Percentiles rank a stretch among this genome's conserved stretches.
Evolutionary conservation across 768 basidiomycete genomes (phyloP).

Genomic region (Boletus patriciae): DNA sequence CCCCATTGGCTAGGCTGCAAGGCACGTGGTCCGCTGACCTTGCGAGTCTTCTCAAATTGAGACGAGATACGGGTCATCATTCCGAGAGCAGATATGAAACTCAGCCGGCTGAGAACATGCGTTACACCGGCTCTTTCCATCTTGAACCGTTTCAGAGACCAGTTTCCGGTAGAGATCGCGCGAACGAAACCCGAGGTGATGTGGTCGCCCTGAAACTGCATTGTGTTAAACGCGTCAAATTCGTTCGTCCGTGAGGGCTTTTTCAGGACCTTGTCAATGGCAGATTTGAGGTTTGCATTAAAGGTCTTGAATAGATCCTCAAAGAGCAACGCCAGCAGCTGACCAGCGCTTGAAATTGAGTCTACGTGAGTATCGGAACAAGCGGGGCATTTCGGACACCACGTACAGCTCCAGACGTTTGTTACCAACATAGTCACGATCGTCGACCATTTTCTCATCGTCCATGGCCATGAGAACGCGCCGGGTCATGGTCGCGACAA

Average conservation of each 20-base stretch:
- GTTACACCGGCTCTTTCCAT: constrained; percentile 99
- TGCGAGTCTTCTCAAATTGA: constrained; percentile 98
- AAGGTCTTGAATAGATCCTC: constrained; percentile 99
- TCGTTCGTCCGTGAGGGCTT: constrained; percentile 93
- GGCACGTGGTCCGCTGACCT: constrained; percentile 96
- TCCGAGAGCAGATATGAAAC: constrained; percentile 95
- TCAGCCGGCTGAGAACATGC: constrained; percentile 91
- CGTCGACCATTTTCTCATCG: constrained; percentile 96
- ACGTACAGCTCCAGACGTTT: constrained; percentile 95
- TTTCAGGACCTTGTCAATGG: constrained; percentile 96
- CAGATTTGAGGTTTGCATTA: constrained; percentile 90
- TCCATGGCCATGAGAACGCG: constrained; percentile 96
- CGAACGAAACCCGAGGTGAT: constrained; percentile 95
- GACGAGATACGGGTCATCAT: constrained; percentile 99
- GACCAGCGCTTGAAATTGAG: constrained; percentile 76
- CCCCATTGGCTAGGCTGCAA: constrained; percentile 99
- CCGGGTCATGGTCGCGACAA: constrained; percentile 96
- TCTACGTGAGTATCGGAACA: constrained; percentile 10
- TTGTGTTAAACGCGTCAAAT: constrained; percentile 91
- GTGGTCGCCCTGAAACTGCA: constrained; percentile 95
- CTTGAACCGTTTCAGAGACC: constrained; percentile 98
- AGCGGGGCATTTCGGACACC: constrained; percentile 1
- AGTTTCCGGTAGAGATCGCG: constrained; percentile 98
- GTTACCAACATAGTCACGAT: constrained; percentile 98
- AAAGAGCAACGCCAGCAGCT: constrained; percentile 91